Conservation (phyloP, 148 eudicot genomes). For the Nepenthes mirabilis region DNA sequence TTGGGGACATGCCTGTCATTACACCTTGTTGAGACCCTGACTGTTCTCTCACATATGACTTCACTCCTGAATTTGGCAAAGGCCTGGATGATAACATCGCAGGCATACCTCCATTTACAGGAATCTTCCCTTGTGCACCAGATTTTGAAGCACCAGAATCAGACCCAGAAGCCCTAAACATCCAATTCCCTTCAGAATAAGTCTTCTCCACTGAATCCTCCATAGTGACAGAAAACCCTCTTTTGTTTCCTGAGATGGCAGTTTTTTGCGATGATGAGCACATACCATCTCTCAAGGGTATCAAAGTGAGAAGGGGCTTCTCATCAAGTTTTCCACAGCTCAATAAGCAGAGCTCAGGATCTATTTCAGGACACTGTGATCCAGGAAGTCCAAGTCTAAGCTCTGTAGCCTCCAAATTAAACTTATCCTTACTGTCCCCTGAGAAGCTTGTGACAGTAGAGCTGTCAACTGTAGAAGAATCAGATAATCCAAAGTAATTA, state of each 20-base stretch:
- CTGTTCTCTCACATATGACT: constrained; percentile 6
- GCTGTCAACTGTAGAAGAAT: constrained; percentile 77
- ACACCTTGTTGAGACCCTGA: constrained; percentile 22
- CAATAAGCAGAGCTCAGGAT: constrained; percentile 29
- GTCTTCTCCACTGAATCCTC: constrained; percentile 8
- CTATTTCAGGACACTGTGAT: constrained; percentile 75
- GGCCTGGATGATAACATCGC: constrained; percentile 21
- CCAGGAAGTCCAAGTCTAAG: constrained; percentile 93
- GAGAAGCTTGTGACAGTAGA: constrained; percentile 40
- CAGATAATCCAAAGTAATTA: constrained; percentile 72
- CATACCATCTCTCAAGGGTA: constrained; percentile 52
- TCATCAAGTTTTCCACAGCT: constrained; percentile 60
- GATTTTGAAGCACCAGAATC: constrained; percentile 27
- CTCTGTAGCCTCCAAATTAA: constrained; percentile 84
- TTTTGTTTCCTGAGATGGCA: constrained; percentile 67
- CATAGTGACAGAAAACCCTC: constrained; percentile 61
- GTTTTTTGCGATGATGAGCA: constrained; percentile 29
- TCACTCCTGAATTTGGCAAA: constrained; percentile 4
- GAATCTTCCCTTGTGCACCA: constrained; percentile 28
- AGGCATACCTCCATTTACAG: constrained; percentile 19
- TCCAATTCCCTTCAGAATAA: constrained; percentile 39
- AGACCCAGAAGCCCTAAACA: constrained; percentile 26
- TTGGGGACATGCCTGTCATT: constrained; percentile 24
- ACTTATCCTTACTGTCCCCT: constrained; percentile 37
- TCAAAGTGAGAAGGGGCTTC: constrained; percentile 72